Percentiles rank a stretch among this genome's conserved stretches.
These are phyloP conservation scores for Aspergillus sp. DNA, from an alignment of 2,329 filamentous ascomycete species.

Conservation along the genomic window DNA sequence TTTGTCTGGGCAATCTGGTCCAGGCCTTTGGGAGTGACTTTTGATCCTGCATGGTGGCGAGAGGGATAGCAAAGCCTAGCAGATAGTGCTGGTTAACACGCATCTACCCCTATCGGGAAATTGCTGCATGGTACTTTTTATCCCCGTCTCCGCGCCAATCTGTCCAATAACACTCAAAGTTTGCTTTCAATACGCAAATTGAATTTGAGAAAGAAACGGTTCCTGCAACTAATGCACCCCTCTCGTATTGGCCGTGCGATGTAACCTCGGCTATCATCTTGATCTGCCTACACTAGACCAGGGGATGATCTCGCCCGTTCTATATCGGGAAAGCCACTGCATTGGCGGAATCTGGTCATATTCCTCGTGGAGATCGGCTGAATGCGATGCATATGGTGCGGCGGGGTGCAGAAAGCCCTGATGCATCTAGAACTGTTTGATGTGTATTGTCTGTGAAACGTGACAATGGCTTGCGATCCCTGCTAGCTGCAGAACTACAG, in stretches of 20 bases:
- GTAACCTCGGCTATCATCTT: background rate
- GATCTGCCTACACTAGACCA: background rate
- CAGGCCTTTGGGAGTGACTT: background rate
- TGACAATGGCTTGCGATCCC: background rate
- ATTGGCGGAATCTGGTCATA: background rate
- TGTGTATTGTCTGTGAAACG: background rate
- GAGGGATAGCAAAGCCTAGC: background rate
- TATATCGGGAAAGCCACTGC: background rate
- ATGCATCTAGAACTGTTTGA: background rate
- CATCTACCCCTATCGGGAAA: background rate
- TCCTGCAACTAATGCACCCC: background rate
- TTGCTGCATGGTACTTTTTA: background rate
- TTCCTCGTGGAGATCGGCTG: background rate
- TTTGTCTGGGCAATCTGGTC: background rate
- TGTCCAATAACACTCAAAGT: background rate
- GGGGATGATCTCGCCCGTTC: background rate
- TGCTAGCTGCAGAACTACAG: background rate
- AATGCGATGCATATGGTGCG: background rate
- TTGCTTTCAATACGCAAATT: background rate
- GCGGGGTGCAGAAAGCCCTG: background rate
- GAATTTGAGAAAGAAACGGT: background rate
- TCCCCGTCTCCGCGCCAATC: background rate
- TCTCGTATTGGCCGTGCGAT: background rate
- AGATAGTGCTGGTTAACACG: background rate
- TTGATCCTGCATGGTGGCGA: background rate